Base-by-base conservation (phyloP, 495 filamentous ascomycete species). In the Aspergillus funiculosus region DNA sequence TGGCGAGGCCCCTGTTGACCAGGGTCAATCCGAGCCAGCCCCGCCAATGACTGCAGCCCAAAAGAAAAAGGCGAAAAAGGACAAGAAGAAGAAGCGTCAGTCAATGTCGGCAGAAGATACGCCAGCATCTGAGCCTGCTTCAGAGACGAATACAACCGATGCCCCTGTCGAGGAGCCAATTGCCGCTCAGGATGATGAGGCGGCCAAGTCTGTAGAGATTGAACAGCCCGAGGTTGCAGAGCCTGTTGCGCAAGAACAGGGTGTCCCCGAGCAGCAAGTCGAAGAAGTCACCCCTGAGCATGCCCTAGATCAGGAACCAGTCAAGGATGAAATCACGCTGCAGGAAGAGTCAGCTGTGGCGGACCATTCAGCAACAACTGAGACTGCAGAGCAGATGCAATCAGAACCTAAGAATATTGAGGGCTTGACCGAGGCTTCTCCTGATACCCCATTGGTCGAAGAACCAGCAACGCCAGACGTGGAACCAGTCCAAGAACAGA, bases 1-100 rank as follows among this genome's bases (percentile, higher is more conserved):
- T 21, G 24, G 8, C n/a, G 50, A 51, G 28, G 11, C 25, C 21
- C 15, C 20, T 10, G 39, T 31, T 35, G 39, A 36, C 1, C 35
- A 29, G 29, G 20, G 22, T 17, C 13, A 35, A 9, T 7, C 47
- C 18, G 50, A 53, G 11, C 32, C 42, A 6, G 20, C 30, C 26
- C 28, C 43, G 9, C 49, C 48, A 1, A 35, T 54, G 46, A 51
- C 56, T 0, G 40, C 50, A 10, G 50, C 48, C n/a, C 46, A 50
- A 37, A 60, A 37, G 17, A 53, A 54, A 51, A 60, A 43, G 27
- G 52, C 37, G 2, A 59, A 49, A 37, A 56, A 56, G 18, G 50
- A 59, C 2, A 59, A 39, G 39, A 53, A 54, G 30, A 54, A 59
- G 48, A 56, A 59, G 28, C 44, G 48, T 11, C 48, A 52, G 18